Evolutionary conservation across 2,329 filamentous ascomycete genomes (phyloP), one percentile per base, ranked within the genome.

Genomic region (Pseudofabraea citricarpa): DNA sequence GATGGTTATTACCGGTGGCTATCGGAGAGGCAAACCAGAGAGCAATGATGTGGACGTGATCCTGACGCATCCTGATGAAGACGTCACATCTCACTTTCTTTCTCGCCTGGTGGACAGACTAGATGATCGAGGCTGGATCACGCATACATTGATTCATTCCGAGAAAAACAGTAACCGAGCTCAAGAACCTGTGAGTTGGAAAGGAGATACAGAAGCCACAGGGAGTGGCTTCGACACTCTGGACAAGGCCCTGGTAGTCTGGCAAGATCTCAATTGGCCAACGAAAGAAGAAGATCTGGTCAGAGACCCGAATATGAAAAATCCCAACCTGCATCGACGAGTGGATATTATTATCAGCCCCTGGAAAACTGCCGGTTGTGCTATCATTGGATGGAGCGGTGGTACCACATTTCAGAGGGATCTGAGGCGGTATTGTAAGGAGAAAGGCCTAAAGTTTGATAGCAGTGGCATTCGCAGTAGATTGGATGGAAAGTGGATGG

Each of bases 291-390:
- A 46, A 12, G 68, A 68, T 38, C 13, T 31, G 24, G 41, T n/a
- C 24, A 39, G 16, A 3, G 40, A 52, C 38, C 52, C 46, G 2
- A 45, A 49, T 20, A 62, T 65, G 2, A 78, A 76, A 56, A 90
- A 90, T 47, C 75, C 80, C 0, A 88, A 89, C 53, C 74, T 77
- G 1, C 91, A 95, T 59, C 79, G 90, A 16, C 75, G 91, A 36
- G 90, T 97, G 1, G 91, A 97, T 59, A 95, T 97, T 45, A 91
- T 97, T 52, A 73, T 97, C 48, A 82, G 81, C 18, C 89, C 90
- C 0, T 96, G 91, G 87, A 83, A 82, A 44, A 95, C 89, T 0
- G 81, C 87, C 0, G 91, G 93, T 0, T 96, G 90, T 54, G 91
- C 90, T 0, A 75, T 97, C 4, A 68, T 91, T 15, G 90, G 90